Evolutionary conservation across 805 yeast genomes (phyloP), one percentile per base, ranked within the genome.

Genomic region (Ogataea saltuana): DNA sequence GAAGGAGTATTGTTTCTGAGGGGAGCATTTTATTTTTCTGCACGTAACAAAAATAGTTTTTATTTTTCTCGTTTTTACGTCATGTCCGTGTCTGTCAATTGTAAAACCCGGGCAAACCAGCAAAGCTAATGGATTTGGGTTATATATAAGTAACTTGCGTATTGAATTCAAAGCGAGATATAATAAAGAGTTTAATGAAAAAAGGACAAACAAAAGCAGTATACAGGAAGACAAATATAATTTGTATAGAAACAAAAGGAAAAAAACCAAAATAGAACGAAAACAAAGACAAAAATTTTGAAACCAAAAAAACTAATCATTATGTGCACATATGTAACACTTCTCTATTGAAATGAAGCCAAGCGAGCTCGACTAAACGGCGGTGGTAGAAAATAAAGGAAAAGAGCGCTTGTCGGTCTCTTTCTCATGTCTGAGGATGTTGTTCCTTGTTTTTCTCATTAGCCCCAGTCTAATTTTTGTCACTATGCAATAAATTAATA

Each of bases 151-250:
- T 26, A 26, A 26, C 28, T 26, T 26, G 28, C n/a, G n/a, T 33
- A 5, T 8, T 15, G 22, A 28, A 37, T n/a, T 23, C 42, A 23
- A 34, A 25, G 33, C 39, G 39, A 41, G n/a, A n/a, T n/a, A n/a
- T n/a, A n/a, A n/a, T 16, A 27, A 26, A 33, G 34, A 27, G 19
- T 27, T 13, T 36, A 36, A 36, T 18, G 17, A 15, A 27, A 36
- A 20, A 26, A 27, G 18, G 19, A 36, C 38, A 31, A 41, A 31
- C 41, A 41, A 40, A 45, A 45, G 50, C 50, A 49, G 46, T 49
- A 49, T 49, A 49, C 50, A 49, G 50, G 53, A 46, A 49, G 53
- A 30, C 39, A 41, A 41, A 48, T 48, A 46, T 41, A 37, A 45
- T 39, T 19, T 33, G 41, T 23, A 34, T 19, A 37, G 42, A 39